Evolutionary conservation across 139 green algal species (phyloP), one percentile per base, ranked within the genome.

Genomic region (Tetradesmus obliquus): DNA sequence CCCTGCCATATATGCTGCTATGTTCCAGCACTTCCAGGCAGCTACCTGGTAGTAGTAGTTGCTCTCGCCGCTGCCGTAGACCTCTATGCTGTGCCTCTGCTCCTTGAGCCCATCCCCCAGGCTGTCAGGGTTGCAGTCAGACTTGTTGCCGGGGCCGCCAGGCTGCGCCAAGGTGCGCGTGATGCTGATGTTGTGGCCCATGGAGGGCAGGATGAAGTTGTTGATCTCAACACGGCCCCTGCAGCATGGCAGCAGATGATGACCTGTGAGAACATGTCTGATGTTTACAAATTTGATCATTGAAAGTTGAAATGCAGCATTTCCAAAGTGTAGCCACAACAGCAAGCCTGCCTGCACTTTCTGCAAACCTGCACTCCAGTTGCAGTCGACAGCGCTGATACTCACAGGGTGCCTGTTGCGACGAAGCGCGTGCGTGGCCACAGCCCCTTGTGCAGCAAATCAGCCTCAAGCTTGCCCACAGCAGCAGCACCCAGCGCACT

Each of bases 401-500:
- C 91, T 79, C 51, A 93, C 93, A 69, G 87, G 10, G 90, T 88
- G 24, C 93, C 93, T 55, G 24, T 51, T 45, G 93, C 87, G 20
- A 69, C 58, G 71, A 95, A 87, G 62, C 82, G 88, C 22, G 76
- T 93, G 13, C 82, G 9, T 2, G 93, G 93, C 53, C 93, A 80
- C 71, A 91, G 80, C 32, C 87, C 90, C 3, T 86, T 66, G 57
- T 92, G 84, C 83, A 80, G 62, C 17, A 95, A 84, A 15, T 93
- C 93, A 2, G 93, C 93, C 7, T 85, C 15, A 55, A 95, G 84
- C 2, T n/a, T 24, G 8, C 84, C 90, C 53, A 91, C 79, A 81
- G 88, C 19, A 5, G 74, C 69, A 55, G 82, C 76, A 71, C 54
- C 66, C 55, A 51, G 82, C 32, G 13, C 7, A 7, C 66, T 1